Conservation (phyloP, 768 basidiomycete genomes). For the Termitomyces sp. region DNA sequence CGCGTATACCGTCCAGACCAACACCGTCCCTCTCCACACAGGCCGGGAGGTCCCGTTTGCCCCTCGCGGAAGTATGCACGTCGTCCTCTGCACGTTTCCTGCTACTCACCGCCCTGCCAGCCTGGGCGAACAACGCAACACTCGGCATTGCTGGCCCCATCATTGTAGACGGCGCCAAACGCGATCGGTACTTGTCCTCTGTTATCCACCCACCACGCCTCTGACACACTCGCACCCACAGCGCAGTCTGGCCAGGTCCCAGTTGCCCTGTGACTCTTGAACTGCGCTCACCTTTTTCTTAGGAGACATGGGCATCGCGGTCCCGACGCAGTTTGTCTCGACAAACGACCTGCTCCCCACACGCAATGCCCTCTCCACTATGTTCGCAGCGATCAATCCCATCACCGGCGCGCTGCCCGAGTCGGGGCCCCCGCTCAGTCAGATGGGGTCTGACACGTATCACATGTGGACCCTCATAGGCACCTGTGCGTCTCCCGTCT, state of each 20-base stretch:
- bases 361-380: slow-evolving; percentile 50
- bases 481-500: slow-evolving; percentile 27
- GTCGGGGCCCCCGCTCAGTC: slow-evolving; percentile 44
- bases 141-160: slow-evolving; percentile 55
- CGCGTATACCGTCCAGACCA: slow-evolving; percentile 58
- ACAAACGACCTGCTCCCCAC: slow-evolving; percentile 55
- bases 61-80: slow-evolving; percentile 33
- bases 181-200: slow-evolving; percentile 36
- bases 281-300: neutral
- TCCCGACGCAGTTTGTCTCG: slow-evolving; percentile 56
- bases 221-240: slow-evolving; percentile 9
- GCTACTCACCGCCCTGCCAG: slow-evolving; percentile 17
- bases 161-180: slow-evolving; percentile 57
- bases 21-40: slow-evolving; percentile 45
- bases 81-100: neutral
- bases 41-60: slow-evolving; percentile 45
- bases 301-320: slow-evolving; percentile 63
- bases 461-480: slow-evolving; percentile 60
- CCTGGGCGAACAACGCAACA: slow-evolving; percentile 51
- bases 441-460: slow-evolving; percentile 47
- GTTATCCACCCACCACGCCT: too few relatives aligned
- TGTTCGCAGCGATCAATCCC: slow-evolving; percentile 51
- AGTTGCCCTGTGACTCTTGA: neutral
- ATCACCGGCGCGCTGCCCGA: slow-evolving; percentile 51
- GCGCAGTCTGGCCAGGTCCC: slow-evolving; percentile 55